Evolutionary conservation across 805 yeast species (phyloP), one percentile per base, ranked within the genome.

Genomic region (Zygoascus ofunaensis): DNA sequence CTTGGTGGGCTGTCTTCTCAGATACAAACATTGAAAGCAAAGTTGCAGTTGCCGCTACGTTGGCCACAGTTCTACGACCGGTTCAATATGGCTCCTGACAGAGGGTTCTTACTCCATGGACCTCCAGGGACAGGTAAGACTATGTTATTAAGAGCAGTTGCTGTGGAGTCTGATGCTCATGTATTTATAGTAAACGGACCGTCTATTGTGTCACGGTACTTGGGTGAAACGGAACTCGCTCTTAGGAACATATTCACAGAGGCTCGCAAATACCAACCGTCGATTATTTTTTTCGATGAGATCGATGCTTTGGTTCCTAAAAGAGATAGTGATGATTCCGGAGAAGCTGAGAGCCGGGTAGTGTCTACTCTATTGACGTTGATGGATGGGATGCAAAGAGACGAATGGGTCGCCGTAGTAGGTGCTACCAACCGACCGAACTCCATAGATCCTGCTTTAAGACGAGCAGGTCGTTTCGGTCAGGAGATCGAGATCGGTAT

Each of bases 91-190:
- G 85, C 95, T 0, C 97, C 98, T 1, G 98, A 98, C 17, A 71
- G 98, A 52, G 98, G 98, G 49, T 98, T 92, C 1, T 64, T 92
- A 45, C 92, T 92, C 65, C 98, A 92, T 63, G 98, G 98, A 39
- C 98, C 98, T 3, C 98, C 98, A 2, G 98, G 98, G 50, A 92
- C 98, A 0, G 98, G 98, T 73, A 92, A 92, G 61, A 92, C 98
- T 1, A 77, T 89, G 86, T 70, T 92, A 5, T 68, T 92, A 32
- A 73, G 84, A 44, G 82, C 95, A 22, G 79, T 90, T 7, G 94
- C 95, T 0, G 71, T 77, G 49, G 90, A 82, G 47, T 50, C 63
- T 1, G 73, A 81, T 49, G 94, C 94, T 0, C 98, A 90, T 61
- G 79, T 90, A 0, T 69, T 92, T 37, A 79, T 83, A 2, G 81